Percentiles rank a stretch among this genome's conserved stretches.
Conservation (phyloP, 2,329 filamentous ascomycete species). For the Aureobasidium pullulans region DNA sequence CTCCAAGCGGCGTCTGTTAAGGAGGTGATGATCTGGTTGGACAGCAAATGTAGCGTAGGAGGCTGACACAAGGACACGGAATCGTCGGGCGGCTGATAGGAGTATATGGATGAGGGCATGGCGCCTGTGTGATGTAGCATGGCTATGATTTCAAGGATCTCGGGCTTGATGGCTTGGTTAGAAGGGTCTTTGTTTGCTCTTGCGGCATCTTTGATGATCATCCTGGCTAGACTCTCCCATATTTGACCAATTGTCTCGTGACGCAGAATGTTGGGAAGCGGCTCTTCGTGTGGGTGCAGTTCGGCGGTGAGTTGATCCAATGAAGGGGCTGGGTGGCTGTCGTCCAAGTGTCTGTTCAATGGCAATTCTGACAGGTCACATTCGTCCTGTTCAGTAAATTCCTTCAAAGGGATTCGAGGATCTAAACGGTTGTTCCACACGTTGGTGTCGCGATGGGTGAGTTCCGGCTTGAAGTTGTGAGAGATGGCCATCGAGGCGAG, state of each 20-base stretch:
- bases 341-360: background rate
- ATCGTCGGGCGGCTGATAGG: constrained; percentile 29
- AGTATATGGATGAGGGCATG: constrained; percentile 40
- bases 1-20: constrained; percentile 45
- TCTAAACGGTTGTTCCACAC: background rate
- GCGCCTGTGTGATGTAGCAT: constrained; percentile 40
- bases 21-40: constrained; percentile 41
- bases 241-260: constrained; percentile 37
- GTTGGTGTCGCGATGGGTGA: background rate
- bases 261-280: background rate
- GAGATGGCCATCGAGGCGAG: constrained; percentile 37
- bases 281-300: background rate
- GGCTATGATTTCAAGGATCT: constrained; percentile 42
- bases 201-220: constrained; percentile 34
- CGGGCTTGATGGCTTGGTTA: constrained; percentile 30
- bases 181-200: constrained; percentile 14
- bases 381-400: background rate
- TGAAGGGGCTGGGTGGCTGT: background rate
- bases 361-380: background rate
- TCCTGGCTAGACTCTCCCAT: constrained; percentile 39
- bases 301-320: constrained; percentile 21
- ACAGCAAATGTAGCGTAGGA: constrained; percentile 41
- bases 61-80: constrained; percentile 37
- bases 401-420: background rate
- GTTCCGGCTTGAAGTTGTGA: constrained; percentile 13